Evolutionary conservation across 345 rosid species (phyloP).

Genomic region (Heritiera fomes): DNA sequence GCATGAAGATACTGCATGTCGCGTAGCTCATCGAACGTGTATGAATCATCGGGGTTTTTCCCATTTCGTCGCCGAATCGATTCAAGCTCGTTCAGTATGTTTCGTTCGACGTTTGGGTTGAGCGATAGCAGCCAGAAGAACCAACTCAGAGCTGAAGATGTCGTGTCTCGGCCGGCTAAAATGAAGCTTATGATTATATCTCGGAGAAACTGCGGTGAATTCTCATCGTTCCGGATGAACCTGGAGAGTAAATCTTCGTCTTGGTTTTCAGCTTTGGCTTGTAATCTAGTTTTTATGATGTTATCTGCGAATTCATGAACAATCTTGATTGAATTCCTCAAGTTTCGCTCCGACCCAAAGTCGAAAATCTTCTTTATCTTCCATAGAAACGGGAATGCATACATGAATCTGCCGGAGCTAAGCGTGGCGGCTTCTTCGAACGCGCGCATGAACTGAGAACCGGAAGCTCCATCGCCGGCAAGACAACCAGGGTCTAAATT

Average conservation of each 20-base stretch:
- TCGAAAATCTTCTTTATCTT: slow-evolving; percentile 22
- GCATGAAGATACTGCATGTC: slow-evolving; percentile 51
- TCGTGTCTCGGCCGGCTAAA: slow-evolving; percentile 54
- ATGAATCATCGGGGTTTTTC: slow-evolving; percentile 14
- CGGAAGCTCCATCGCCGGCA: slow-evolving; percentile 8
- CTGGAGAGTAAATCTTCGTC: slow-evolving; percentile 41
- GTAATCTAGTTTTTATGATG: slow-evolving; percentile 31
- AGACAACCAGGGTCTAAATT: slow-evolving; percentile 27
- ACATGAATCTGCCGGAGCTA: slow-evolving; percentile 26
- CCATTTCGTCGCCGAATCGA: slow-evolving; percentile 4
- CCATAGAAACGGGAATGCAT: background rate
- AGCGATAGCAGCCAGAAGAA: slow-evolving; percentile 45
- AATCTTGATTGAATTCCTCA: slow-evolving; percentile 31
- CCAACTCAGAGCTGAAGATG: slow-evolving; percentile 49
- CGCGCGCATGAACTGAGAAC: slow-evolving; percentile 28
- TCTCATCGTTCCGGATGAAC: slow-evolving; percentile 22
- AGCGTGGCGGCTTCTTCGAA: slow-evolving; percentile 32
- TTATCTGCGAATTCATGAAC: slow-evolving; percentile 35
- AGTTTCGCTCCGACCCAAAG: slow-evolving; percentile 40
- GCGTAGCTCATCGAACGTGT: slow-evolving; percentile 28
- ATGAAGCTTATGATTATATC: slow-evolving; percentile 51
- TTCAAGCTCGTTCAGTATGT: slow-evolving; percentile 36
- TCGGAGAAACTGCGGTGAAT: slow-evolving; percentile 17
- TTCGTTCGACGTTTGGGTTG: slow-evolving; percentile 30
- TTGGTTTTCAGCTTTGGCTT: slow-evolving; percentile 12